Base-by-base conservation (phyloP, 352 stramenopile species). In the Globisporangium heterothallicum region DNA sequence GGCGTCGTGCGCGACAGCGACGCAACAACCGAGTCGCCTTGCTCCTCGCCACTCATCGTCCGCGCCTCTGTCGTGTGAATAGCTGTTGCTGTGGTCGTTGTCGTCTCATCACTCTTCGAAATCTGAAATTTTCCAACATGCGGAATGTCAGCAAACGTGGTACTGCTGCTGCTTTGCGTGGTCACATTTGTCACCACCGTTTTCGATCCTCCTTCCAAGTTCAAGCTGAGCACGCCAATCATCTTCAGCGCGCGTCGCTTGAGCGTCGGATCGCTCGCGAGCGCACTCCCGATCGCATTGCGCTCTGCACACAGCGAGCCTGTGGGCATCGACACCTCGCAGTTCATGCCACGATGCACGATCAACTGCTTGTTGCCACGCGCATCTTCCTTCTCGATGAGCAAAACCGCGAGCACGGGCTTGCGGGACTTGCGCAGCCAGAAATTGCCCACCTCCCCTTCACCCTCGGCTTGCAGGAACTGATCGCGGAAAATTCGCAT, bases 351-450 rank as follows among this genome's bases (percentile, higher is more conserved):
- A 51, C 96, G 84, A 56, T 98, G 97, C 40, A 98, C 70, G 24
- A 90, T 64, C 8, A 89, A 59, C 6, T 53, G 67, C 54, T 85
- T 77, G 26, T 71, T 60, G 4, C 64, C 66, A 6, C 66, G 51
- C 3, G 68, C 62, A 40, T 83, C 68, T 35, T 63, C 41, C 53
- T 92, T 96, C 58, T 98, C 82, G 32, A 99, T 94, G 8, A 99
- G 64, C 55, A 99, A 70, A 30, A 99, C 94, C 0, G 96, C 94
- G 40, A 99, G 76, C 42, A 99, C 97, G 36, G 95, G 94, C 59
- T 99, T 99, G 42, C 89, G 88, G 3, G 94, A 98, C 79, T 99
- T 99, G 47, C 97, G 88, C 53, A 99, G 72, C 97, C 97, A 99
- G 62, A 99, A 99, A 32, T 62, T 78, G 21, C 68, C 70, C 45